phyloP scores from a whole-genome alignment of 768 basidiomycete species.

The Lentinus tigrinus region DNA sequence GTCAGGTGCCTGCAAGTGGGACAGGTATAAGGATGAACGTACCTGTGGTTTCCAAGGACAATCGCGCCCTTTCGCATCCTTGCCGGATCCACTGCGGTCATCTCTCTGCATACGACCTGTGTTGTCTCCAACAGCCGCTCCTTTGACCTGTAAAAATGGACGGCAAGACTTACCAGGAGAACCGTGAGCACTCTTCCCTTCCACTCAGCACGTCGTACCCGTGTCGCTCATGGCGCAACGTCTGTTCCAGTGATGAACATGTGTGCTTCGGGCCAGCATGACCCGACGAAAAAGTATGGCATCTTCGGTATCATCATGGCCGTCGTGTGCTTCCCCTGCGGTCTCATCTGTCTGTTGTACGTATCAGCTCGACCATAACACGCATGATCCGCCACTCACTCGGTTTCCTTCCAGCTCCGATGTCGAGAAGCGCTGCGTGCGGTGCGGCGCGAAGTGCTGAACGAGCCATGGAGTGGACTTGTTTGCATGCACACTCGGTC shows the following conservation, averaged over 20 bases:
- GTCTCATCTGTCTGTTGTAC: conserved; percentile 14
- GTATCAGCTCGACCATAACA: background rate
- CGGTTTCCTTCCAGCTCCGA: conserved; percentile 8
- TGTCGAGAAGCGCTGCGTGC: conserved; percentile 26
- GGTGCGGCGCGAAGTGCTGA: conserved; percentile 24
- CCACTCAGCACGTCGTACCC: background rate
- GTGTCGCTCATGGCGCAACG: background rate
- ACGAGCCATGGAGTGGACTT: too few relatives aligned
- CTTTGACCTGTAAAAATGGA: background rate
- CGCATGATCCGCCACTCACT: background rate
- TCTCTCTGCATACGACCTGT: background rate
- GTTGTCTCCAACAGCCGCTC: background rate
- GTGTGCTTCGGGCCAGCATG: conserved; percentile 32
- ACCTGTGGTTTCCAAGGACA: too few relatives aligned
- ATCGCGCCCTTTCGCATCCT: too few relatives aligned
- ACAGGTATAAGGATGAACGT: too few relatives aligned
- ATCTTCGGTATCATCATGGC: conserved; percentile 30
- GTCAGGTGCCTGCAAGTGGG: too few relatives aligned
- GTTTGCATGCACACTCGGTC: too few relatives aligned
- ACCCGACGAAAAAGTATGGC: conserved; percentile 26
- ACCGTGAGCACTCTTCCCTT: background rate
- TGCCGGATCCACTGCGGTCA: too few relatives aligned
- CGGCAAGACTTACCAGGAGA: background rate
- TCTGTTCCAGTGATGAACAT: background rate
- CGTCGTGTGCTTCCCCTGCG: conserved; percentile 28